Evolutionary conservation across 805 yeast genomes (phyloP).

Genomic region (Teunomyces stri): DNA sequence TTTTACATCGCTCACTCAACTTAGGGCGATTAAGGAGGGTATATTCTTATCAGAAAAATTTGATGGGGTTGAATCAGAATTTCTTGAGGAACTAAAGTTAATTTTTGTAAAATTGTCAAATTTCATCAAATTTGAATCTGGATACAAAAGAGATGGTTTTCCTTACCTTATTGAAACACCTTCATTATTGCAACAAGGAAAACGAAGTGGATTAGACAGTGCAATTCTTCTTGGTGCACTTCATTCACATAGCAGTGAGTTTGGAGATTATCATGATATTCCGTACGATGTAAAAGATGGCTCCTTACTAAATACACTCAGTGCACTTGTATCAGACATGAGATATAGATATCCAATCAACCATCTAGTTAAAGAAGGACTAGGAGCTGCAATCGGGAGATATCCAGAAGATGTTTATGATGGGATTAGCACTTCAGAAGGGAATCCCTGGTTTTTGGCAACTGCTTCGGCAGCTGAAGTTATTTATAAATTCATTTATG

Average conservation of each 20-base stretch:
- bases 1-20: constrained; percentile 74
- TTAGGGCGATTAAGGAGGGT: constrained; percentile 65
- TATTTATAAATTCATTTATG: constrained; percentile 52
- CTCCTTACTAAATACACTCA: constrained; percentile 60
- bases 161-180: constrained; percentile 76
- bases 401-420: constrained; percentile 92
- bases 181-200: constrained; percentile 29
- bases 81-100: constrained; percentile 24
- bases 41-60: constrained; percentile 30
- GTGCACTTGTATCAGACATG: constrained; percentile 65
- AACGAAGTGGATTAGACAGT: constrained; percentile 73
- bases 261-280: constrained; percentile 35
- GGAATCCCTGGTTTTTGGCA: constrained; percentile 91
- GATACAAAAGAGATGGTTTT: constrained; percentile 31
- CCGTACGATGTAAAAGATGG: constrained; percentile 66
- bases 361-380: constrained; percentile 33
- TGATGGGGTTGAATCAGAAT: constrained; percentile 22
- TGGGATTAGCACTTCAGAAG: constrained; percentile 68
- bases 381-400: constrained; percentile 77
- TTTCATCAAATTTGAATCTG: constrained; percentile 40
- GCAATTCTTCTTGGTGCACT: constrained; percentile 62
- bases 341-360: constrained; percentile 75
- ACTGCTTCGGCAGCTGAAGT: constrained; percentile 70
- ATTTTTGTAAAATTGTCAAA: constrained; percentile 34
- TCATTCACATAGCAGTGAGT: constrained; percentile 45